These are phyloP conservation scores for Ceratocystis eucalypticola DNA, from an alignment of 2,329 filamentous ascomycete genomes.

Conservation along the genomic window DNA sequence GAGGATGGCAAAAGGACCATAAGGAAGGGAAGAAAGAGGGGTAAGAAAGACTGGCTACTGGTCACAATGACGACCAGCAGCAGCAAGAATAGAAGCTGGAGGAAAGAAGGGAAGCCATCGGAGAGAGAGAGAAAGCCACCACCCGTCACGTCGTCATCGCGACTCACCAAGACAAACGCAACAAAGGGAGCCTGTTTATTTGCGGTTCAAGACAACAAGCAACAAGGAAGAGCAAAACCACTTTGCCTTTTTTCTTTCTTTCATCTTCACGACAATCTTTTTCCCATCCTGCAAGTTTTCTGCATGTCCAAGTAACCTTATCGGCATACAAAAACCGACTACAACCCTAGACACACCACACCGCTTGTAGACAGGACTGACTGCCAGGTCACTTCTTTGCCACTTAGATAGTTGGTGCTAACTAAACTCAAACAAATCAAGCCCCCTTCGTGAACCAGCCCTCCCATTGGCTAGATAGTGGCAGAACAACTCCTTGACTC, in stretches of 20 bases:
- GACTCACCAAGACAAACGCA: no score
- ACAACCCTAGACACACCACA: background rate
- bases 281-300: background rate
- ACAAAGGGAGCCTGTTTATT: no score
- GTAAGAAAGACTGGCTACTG: background rate
- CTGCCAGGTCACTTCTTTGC: background rate
- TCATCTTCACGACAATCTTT: background rate
- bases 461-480: background rate
- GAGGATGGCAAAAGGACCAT: background rate
- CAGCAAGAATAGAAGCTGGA: background rate
- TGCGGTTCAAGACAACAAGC: no score
- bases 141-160: no score
- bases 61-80: no score
- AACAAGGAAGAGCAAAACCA: background rate
- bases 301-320: conserved; percentile 5
- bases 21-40: background rate
- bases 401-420: background rate
- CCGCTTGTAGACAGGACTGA: background rate
- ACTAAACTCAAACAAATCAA: background rate
- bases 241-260: background rate
- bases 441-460: no score
- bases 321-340: background rate
- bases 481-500: background rate
- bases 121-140: background rate
- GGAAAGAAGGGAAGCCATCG: background rate